These are phyloP conservation scores for Avena sativa DNA, from an alignment of 176 grass and related monocot species.

Conservation along the genomic window DNA sequence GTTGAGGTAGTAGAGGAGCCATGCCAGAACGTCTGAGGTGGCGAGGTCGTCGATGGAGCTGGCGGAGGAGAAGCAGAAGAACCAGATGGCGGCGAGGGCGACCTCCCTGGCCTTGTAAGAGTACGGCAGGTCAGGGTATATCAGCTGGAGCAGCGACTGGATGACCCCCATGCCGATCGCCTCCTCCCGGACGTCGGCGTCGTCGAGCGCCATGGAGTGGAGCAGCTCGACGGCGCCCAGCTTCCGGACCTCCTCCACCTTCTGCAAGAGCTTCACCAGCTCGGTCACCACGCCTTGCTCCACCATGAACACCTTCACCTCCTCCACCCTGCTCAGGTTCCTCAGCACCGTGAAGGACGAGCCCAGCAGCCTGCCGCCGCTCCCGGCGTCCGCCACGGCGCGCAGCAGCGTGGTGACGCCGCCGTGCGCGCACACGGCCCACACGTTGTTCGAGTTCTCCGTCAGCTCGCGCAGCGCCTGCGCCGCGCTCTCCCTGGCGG, in stretches of 20 bases:
- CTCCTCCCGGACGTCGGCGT: constrained; percentile 56
- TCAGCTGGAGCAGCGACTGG: constrained; percentile 61
- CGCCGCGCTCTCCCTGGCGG: constrained; percentile 65
- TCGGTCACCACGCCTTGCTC: constrained; percentile 69
- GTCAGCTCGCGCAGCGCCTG: constrained; percentile 71
- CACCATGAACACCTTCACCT: constrained; percentile 83
- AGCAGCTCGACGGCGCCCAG: constrained; percentile 67
- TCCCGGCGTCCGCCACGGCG: constrained; percentile 38
- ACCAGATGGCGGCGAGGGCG: constrained; percentile 65
- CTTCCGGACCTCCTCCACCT: constrained; percentile 63
- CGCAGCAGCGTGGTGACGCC: constrained; percentile 72
- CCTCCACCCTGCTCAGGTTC: constrained; percentile 77
- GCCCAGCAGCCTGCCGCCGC: constrained; percentile 56
- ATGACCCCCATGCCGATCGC: constrained; percentile 67
- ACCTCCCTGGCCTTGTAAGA: constrained; percentile 81
- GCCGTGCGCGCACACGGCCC: constrained; percentile 89
- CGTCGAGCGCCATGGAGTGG: constrained; percentile 60
- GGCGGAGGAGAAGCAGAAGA: constrained; percentile 64
- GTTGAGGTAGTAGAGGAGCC: constrained; percentile 72
- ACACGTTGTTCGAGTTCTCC: constrained; percentile 92
- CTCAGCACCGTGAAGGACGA: constrained; percentile 69
- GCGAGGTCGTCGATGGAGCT: constrained; percentile 55
- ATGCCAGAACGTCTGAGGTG: constrained; percentile 53
- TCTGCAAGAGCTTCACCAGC: constrained; percentile 67
- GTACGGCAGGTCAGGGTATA: constrained; percentile 71